These are phyloP conservation scores for Cardiosporidium cionae DNA, from an alignment of 169 alveolate genomes.

Conservation along the genomic window DNA sequence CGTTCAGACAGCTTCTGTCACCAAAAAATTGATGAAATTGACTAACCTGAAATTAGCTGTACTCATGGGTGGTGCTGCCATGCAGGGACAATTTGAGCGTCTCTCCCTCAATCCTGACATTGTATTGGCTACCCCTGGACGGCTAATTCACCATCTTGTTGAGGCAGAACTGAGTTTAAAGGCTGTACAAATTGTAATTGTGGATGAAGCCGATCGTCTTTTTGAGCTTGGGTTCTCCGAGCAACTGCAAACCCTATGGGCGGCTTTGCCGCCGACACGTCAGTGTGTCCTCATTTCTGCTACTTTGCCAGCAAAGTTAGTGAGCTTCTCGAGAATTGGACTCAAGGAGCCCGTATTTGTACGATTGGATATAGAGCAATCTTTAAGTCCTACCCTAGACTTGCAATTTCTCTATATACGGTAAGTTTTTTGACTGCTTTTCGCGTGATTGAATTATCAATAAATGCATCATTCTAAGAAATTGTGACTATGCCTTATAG, in stretches of 20 bases:
- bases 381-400: constrained; percentile 55
- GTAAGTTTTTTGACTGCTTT: too few relatives aligned
- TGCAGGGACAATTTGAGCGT: constrained; percentile 81
- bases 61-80: constrained; percentile 83
- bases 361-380: constrained; percentile 72
- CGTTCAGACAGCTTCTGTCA: constrained; percentile 52
- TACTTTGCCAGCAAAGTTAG: constrained; percentile 76
- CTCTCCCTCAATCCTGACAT: constrained; percentile 80
- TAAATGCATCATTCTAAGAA: too few relatives aligned
- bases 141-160: constrained; percentile 65
- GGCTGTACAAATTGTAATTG: constrained; percentile 69
- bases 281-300: constrained; percentile 83
- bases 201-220: constrained; percentile 89
- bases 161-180: constrained; percentile 62
- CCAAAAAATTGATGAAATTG: constrained; percentile 36
- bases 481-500: background rate
- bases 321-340: constrained; percentile 73
- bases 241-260: constrained; percentile 69
- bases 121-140: constrained; percentile 40
- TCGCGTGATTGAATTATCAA: background rate
- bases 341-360: constrained; percentile 74
- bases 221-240: constrained; percentile 86
- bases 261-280: constrained; percentile 59
- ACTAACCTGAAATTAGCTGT: constrained; percentile 67
- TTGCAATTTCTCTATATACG: constrained; percentile 49